phyloP scores from a whole-genome alignment of 2,329 filamentous ascomycete species.

The Paecilomyces sp. region DNA sequence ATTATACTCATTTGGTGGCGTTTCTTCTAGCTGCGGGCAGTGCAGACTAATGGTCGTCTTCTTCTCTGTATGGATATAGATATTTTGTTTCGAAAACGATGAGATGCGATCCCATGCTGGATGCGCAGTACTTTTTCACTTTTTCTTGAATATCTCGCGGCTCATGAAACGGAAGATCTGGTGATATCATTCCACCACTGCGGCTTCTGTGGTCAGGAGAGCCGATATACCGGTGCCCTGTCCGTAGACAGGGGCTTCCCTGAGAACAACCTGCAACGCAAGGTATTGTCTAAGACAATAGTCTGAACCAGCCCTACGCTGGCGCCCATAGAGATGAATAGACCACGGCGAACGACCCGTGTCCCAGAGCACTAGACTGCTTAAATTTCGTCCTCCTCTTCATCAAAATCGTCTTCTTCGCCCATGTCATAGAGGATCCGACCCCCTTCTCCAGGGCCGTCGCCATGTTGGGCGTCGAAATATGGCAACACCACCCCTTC shows the following conservation, averaged over 20 bases:
- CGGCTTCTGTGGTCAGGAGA: no score
- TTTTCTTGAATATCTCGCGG: neutral
- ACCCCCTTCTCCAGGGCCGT: conserved; percentile 71
- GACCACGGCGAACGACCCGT: neutral
- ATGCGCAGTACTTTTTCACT: neutral
- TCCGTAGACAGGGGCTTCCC: no score
- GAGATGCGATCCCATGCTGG: neutral
- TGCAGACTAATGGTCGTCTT: conserved; percentile 6
- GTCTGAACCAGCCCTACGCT: no score
- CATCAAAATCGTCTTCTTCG: conserved; percentile 91
- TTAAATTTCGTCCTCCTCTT: conserved; percentile 87
- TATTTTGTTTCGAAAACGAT: conserved; percentile 16
- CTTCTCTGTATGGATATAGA: conserved; percentile 26
- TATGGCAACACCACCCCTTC: conserved; percentile 91
- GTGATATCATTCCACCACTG: no score
- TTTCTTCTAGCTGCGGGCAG: conserved; percentile 61
- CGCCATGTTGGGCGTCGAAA: conserved; percentile 82
- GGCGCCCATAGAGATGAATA: no score
- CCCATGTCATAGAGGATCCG: conserved; percentile 97
- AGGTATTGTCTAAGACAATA: no score
- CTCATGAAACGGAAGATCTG: no score
- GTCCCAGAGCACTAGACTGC: neutral
- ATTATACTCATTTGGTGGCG: conserved; percentile 85
- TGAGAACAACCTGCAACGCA: no score
- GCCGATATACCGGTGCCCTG: no score